Base-by-base conservation (phyloP, 768 basidiomycete genomes). In the Suillus subalutaceus region DNA sequence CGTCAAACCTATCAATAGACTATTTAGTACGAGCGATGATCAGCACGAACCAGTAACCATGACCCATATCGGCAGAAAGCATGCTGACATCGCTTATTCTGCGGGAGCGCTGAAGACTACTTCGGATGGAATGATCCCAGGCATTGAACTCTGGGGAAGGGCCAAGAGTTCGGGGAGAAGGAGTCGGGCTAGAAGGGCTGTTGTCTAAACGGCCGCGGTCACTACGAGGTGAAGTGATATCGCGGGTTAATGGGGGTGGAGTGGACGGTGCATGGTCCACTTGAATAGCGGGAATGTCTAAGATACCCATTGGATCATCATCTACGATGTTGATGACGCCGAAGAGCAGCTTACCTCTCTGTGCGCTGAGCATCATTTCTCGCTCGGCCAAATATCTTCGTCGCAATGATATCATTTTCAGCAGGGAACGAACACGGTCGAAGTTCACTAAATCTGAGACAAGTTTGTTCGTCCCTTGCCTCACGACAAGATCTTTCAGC, bases 361-460 rank as follows among this genome's bases (percentile, higher is more conserved):
- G 79, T 35, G 80, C 79, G 52, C 79, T 75, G 69, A 77, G 74
- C 40, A 77, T 79, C 63, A 81, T 74, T 67, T 88, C 85, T 62
- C 83, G 78, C 65, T 80, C 68, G 1, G 80, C 84, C 53, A 92
- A 72, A 79, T 90, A 94, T 64, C 87, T 83, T 48, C 90, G 84
- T 6, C 94, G 88, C 68, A 84, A 85, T 8, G 88, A 86, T 55
- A 94, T 90, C 63, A 90, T 91, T 65, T 84, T 84, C n/a, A 97
- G 79, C 59, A 95, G 75, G 0, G 93, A 94, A 50, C 88, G 85
- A 15, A 96, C 92, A 60, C 89, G 86, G 76, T 97, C 96, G 53
- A 96, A 77, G 72, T 93, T 92, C 48, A 96, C 91, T 10, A 93
- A 83, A 71, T 94, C 93, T 0, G 87, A 88, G 10, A 98, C 93